Percentiles rank a stretch among this genome's conserved stretches.
These are phyloP conservation scores for Acacia melanoxylon DNA, from an alignment of 306 rosid species.

Conservation along the genomic window DNA sequence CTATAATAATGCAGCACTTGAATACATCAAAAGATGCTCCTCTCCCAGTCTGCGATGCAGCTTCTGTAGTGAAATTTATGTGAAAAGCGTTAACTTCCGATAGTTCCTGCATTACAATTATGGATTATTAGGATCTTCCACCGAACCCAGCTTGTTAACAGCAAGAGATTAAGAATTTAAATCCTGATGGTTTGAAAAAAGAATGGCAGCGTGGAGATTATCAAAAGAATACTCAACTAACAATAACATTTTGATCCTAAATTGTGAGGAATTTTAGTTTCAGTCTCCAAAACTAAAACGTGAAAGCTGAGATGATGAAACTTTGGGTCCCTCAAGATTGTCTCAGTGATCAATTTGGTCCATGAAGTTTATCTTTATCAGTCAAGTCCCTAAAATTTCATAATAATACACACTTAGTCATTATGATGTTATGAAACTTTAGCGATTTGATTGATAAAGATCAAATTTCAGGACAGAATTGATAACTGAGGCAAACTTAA, in stretches of 20 bases:
- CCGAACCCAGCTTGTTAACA: not conserved
- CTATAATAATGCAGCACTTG: constrained; percentile 2
- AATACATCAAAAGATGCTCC: not conserved
- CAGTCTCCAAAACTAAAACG: too few relatives aligned
- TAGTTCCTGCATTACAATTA: constrained; percentile 42
- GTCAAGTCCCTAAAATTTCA: too few relatives aligned
- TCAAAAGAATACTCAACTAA: too few relatives aligned
- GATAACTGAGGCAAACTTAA: not conserved
- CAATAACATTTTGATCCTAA: too few relatives aligned
- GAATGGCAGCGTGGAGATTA: not conserved
- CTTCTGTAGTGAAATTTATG: constrained; percentile 25
- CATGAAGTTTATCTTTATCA: too few relatives aligned
- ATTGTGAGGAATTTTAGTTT: too few relatives aligned
- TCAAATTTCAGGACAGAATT: not conserved
- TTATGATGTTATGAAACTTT: too few relatives aligned
- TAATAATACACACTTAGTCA: too few relatives aligned
- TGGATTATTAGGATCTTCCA: constrained; percentile 18
- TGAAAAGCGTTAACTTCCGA: constrained; percentile 36
- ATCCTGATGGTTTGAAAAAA: not conserved
- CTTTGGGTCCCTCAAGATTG: too few relatives aligned
- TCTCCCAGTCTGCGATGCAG: not conserved
- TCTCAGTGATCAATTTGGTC: too few relatives aligned
- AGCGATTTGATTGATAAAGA: too few relatives aligned
- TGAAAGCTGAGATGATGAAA: too few relatives aligned
- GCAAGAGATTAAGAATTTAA: not conserved